Evolutionary conservation across 345 rosid species (phyloP), one percentile per base, ranked within the genome.

Genomic region (Erysimum cheiranthoides): DNA sequence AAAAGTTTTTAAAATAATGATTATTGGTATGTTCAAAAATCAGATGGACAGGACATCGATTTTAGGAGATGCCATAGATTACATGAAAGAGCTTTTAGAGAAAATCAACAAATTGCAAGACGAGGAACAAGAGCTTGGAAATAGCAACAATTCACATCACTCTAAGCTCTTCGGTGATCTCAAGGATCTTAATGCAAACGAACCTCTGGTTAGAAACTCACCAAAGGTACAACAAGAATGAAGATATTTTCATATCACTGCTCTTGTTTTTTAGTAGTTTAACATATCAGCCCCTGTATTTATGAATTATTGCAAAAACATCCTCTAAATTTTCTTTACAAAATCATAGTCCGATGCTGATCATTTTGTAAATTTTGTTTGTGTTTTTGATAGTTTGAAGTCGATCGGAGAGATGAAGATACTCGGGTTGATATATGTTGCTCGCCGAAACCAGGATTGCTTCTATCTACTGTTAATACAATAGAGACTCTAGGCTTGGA

Each of bases 401-500:
- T 94, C 39, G 87, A 86, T 32, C 81, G 83, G 68, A 83, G 84
- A 84, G 87, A 82, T 5, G 83, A 32, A 10, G 89, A 84, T 63
- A 87, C 93, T 49, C 73, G 82, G 73, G 81, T 94, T 17, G 92
- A 90, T 14, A 88, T 94, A 57, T 84, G 96, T 80, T 94, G 97
- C 70, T 84, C 95, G 30, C 68, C 86, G 3, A 92, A 86, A 80
- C 98, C 95, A 30, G 97, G 98, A 56, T 42, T 94, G 74, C 71
- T 92, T 81, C 66, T 89, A 51, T 87, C 98, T 46, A 90, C 97
- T 50, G 91, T 92, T 53, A 82, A 62, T 82, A 89, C 98, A 61
- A 78, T 94, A 53, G 98, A 94, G 79, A 88, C 89, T 59, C 69
- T 90, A 42, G 98, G 97, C 50, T 77, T 92, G 59, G 98, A 92